These are phyloP conservation scores for Cytidiella melzeri DNA, from an alignment of 768 basidiomycete species.

Conservation along the genomic window DNA sequence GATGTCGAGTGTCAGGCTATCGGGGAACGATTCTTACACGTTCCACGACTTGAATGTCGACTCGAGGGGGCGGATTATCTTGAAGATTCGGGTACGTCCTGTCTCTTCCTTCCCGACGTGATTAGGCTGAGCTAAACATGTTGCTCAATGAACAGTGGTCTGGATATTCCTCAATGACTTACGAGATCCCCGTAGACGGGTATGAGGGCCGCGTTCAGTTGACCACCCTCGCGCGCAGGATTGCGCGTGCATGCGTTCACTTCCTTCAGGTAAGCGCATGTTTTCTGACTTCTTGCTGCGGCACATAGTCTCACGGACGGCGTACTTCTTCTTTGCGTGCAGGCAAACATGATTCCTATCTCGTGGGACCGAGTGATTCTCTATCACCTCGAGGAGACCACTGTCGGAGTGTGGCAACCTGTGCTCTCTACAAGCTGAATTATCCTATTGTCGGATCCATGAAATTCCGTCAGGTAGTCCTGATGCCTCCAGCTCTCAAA, in stretches of 20 bases:
- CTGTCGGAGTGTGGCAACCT: constrained; percentile 68
- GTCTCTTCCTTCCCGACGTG: background rate
- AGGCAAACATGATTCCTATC: constrained; percentile 68
- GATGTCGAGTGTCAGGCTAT: constrained; percentile 54
- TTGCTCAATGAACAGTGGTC: too few relatives aligned
- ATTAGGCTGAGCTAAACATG: background rate
- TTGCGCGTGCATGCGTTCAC: constrained; percentile 66
- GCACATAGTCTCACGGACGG: background rate
- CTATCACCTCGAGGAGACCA: constrained; percentile 65
- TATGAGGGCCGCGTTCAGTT: constrained; percentile 61
- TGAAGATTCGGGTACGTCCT: constrained; percentile 53
- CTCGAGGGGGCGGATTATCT: constrained; percentile 47
- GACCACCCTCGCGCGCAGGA: constrained; percentile 60
- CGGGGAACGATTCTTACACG: constrained; percentile 56
- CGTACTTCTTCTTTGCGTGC: constrained; percentile 6
- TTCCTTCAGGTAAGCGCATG: constrained; percentile 54
- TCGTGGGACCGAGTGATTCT: constrained; percentile 64
- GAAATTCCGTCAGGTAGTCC: too few relatives aligned
- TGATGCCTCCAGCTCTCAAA: background rate
- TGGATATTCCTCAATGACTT: constrained; percentile 64
- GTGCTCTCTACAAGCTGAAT: constrained; percentile 36
- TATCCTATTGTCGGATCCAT: background rate
- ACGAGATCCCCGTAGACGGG: constrained; percentile 66
- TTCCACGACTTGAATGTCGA: constrained; percentile 64
- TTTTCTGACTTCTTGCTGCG: constrained; percentile 1